Evolutionary conservation across 2,329 filamentous ascomycete genomes (phyloP).

Genomic region (Trichophyton benhamiae): DNA sequence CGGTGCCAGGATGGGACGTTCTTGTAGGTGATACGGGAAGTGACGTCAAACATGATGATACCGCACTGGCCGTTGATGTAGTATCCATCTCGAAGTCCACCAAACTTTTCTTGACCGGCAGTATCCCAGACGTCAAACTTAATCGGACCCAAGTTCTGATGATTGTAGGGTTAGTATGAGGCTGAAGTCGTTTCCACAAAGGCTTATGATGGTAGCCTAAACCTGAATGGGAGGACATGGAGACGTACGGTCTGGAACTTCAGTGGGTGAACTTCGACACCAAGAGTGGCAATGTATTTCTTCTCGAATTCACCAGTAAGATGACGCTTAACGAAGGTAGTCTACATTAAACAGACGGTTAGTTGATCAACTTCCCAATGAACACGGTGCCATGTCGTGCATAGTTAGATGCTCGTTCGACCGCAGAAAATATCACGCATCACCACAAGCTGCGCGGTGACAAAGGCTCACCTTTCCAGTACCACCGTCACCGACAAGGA

Average conservation of each 20-base stretch:
- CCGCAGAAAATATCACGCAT: not conserved
- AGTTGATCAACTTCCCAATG: not conserved
- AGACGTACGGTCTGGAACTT: conserved; percentile 87
- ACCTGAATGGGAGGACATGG: not conserved
- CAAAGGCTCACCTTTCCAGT: conserved; percentile 84
- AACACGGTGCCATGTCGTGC: no score
- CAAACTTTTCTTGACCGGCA: conserved; percentile 95
- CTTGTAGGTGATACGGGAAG: conserved; percentile 89
- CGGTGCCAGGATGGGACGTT: conserved; percentile 99
- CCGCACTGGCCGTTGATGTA: conserved; percentile 99
- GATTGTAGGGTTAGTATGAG: not conserved
- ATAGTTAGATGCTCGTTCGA: no score
- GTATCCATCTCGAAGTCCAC: conserved; percentile 98
- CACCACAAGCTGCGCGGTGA: not conserved
- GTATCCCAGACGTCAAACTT: conserved; percentile 99
- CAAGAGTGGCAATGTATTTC: conserved; percentile 99
- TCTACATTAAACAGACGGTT: conserved; percentile 43
- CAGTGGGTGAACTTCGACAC: conserved; percentile 98
- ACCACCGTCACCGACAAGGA: conserved; percentile 97
- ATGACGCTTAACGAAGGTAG: conserved; percentile 99
- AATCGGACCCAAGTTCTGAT: conserved; percentile 79
- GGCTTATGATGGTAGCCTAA: not conserved
- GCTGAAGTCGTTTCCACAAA: not conserved
- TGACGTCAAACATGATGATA: conserved; percentile 98
- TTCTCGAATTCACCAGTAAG: conserved; percentile 99